A percentile compares a stretch with the other conserved stretches of the same genome.
These are phyloP conservation scores for Brettanomyces naardenensis DNA, from an alignment of 805 yeast species.

Conservation along the genomic window DNA sequence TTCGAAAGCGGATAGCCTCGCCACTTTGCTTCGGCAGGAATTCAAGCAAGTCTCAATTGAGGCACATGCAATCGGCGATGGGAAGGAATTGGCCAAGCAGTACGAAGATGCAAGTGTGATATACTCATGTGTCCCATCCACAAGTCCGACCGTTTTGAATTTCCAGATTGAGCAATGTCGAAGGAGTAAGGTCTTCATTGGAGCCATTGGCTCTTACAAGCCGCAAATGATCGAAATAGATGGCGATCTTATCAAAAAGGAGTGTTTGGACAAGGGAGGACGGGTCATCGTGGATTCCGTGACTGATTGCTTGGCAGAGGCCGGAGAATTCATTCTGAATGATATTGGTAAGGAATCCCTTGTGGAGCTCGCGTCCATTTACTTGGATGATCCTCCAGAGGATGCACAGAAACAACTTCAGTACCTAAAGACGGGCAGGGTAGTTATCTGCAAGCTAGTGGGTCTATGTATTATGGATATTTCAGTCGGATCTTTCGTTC, in stretches of 20 bases:
- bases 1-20: conserved; percentile 30
- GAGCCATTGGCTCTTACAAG: conserved; percentile 59
- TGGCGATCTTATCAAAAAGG: conserved; percentile 28
- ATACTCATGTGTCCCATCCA: conserved; percentile 56
- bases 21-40: conserved; percentile 23
- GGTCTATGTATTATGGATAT: conserved; percentile 63
- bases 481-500: conserved; percentile 37
- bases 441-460: conserved; percentile 47
- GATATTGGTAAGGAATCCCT: conserved; percentile 31
- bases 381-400: conserved; percentile 6
- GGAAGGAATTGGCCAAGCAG: conserved; percentile 14
- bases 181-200: conserved; percentile 32
- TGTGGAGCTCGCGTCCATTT: conserved; percentile 39
- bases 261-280: conserved; percentile 27
- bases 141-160: conserved; percentile 35
- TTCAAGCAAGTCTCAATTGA: conserved; percentile 19
- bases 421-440: conserved; percentile 16
- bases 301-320: conserved; percentile 48
- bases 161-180: conserved; percentile 21
- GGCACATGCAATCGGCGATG: conserved; percentile 12
- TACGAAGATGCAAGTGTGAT: conserved; percentile 37
- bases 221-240: conserved; percentile 63
- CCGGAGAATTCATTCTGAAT: conserved; percentile 55
- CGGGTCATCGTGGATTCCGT: conserved; percentile 53
- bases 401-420: conserved; percentile 8